Conservation (phyloP, 2,329 filamentous ascomycete genomes). For the Verticillium zaregamsianum region DNA sequence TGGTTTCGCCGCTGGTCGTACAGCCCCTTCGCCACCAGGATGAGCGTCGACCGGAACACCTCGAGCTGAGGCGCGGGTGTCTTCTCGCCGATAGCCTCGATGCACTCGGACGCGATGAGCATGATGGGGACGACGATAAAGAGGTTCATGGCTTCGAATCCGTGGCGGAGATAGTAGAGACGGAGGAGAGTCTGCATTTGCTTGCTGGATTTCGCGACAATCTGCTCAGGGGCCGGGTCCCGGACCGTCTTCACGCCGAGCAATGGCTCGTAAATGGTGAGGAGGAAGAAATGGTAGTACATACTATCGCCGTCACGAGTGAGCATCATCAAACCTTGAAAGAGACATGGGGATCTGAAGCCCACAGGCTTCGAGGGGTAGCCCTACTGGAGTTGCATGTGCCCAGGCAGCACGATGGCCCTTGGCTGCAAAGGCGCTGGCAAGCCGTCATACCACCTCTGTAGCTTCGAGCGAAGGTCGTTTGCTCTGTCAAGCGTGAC, state of each 20-base stretch:
- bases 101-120: constrained; percentile 19
- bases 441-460: constrained; percentile 22
- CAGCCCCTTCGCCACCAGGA: constrained; percentile 28
- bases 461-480: constrained; percentile 13
- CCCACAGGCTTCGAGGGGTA: no score
- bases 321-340: no score
- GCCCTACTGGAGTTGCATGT: constrained; percentile 32
- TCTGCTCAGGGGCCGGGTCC: no score
- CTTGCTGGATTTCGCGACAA: no score
- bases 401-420: constrained; percentile 25
- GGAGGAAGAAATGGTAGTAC: no score
- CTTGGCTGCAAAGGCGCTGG: constrained; percentile 20
- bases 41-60: constrained; percentile 24
- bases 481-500: constrained; percentile 12
- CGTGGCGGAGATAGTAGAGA: constrained; percentile 25
- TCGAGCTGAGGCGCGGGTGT: constrained; percentile 13
- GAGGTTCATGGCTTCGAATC: constrained; percentile 17
- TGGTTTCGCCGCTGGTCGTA: constrained; percentile 27
- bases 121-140: constrained; percentile 27
- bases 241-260: no score
- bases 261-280: no score
- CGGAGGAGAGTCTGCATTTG: constrained; percentile 17
- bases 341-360: no score
- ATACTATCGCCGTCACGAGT: not conserved
- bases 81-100: constrained; percentile 18